Percentiles rank a stretch among this genome's conserved stretches.
Evolutionary conservation across 768 basidiomycete species (phyloP).

Genomic region (Phaffia tasmanica): DNA sequence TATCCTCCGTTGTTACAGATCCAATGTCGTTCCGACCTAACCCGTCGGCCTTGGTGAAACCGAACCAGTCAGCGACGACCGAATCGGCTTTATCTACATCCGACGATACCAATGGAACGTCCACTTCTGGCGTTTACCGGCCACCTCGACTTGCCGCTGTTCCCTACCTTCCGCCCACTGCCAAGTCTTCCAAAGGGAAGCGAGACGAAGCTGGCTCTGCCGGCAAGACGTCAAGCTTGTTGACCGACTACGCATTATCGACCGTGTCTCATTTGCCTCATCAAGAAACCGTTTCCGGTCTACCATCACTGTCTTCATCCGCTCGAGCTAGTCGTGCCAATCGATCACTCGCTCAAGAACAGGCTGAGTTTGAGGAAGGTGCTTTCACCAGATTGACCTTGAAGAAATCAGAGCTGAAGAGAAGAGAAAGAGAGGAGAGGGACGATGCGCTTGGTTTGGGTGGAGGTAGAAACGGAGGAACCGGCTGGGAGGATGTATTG

Average conservation of each 20-base stretch:
- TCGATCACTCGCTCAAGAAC: constrained; percentile 20
- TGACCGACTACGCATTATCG: constrained; percentile 25
- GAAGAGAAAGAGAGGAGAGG: constrained; percentile 24
- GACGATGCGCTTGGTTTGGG: constrained; percentile 23
- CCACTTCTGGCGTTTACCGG: constrained; percentile 53
- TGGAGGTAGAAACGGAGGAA: constrained; percentile 3
- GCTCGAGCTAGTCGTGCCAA: constrained; percentile 6
- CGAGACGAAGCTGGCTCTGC: neutral
- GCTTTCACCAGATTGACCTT: constrained; percentile 21
- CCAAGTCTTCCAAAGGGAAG: constrained; percentile 6
- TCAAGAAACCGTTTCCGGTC: constrained; percentile 20
- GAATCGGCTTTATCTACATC: constrained; percentile 37
- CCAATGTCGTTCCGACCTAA: constrained; percentile 88
- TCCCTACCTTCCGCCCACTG: constrained; percentile 14
- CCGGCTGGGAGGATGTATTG: constrained; percentile 25
- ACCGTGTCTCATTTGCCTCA: constrained; percentile 18
- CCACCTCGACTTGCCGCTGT: constrained; percentile 25
- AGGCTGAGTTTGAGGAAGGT: constrained; percentile 23
- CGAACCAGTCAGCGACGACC: constrained; percentile 29
- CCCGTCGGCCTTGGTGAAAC: constrained; percentile 54
- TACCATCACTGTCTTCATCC: constrained; percentile 15
- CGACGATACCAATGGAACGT: constrained; percentile 36
- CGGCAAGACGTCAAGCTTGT: constrained; percentile 16
- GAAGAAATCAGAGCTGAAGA: constrained; percentile 25
- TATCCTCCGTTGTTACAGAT: constrained; percentile 46